Conservation (phyloP, 768 basidiomycete genomes). For the Psilocybe subaeruginosa region DNA sequence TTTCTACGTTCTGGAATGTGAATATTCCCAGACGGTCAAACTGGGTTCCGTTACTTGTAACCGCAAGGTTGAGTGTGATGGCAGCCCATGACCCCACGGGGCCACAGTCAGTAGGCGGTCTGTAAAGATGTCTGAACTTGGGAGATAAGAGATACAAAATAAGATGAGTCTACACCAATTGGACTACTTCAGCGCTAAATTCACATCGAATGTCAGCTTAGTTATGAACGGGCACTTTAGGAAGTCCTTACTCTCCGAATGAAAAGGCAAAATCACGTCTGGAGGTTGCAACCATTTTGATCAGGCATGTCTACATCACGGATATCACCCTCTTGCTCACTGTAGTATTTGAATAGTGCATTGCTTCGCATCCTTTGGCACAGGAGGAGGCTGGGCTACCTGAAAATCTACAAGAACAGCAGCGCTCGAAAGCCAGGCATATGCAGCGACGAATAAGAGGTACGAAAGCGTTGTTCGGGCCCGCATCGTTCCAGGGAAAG, state of each 20-base stretch:
- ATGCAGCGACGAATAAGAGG: slow-evolving; percentile 12
- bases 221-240: background rate
- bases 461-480: slow-evolving; percentile 10
- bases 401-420: slow-evolving; percentile 66
- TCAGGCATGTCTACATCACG: background rate
- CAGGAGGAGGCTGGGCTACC: slow-evolving; percentile 70
- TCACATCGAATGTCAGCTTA: background rate
- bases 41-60: slow-evolving; percentile 78
- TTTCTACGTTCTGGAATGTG: slow-evolving; percentile 79
- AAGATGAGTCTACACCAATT: slow-evolving; percentile 48
- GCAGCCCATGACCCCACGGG: slow-evolving; percentile 73
- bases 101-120: slow-evolving; percentile 77
- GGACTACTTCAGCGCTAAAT: slow-evolving; percentile 62
- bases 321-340: slow-evolving; percentile 33
- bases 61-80: slow-evolving; percentile 76
- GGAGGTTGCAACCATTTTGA: background rate
- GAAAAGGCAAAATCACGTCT: slow-evolving; percentile 78
- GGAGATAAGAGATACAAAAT: background rate
- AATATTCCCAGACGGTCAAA: slow-evolving; percentile 75
- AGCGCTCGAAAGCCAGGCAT: slow-evolving; percentile 30
- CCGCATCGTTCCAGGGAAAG: slow-evolving; percentile 15
- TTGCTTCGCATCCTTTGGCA: slow-evolving; percentile 60
- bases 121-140: slow-evolving; percentile 24
- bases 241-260: slow-evolving; percentile 53
- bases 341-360: slow-evolving; percentile 69